A percentile compares a stretch with the other conserved stretches of the same genome.
Evolutionary conservation across 2,329 filamentous ascomycete genomes (phyloP).

Genomic region (Pseudocercospora cruenta): DNA sequence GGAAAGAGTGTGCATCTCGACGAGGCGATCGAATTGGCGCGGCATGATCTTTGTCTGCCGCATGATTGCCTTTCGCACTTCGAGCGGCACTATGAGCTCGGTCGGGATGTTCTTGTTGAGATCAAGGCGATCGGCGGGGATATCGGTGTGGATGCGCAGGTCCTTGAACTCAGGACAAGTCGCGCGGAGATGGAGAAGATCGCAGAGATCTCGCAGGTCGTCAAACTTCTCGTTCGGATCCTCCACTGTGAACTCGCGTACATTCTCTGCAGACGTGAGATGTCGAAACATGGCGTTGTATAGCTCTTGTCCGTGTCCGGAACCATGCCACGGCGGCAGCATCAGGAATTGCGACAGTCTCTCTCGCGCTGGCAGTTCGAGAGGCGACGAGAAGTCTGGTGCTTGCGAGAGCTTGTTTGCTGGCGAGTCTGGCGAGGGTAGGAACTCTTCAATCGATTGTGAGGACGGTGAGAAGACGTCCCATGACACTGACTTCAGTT

Average conservation of each 20-base stretch:
- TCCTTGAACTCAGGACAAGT: slow-evolving; percentile 40
- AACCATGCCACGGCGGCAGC: slow-evolving; percentile 80
- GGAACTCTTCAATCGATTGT: slow-evolving; percentile 33
- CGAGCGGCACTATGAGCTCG: slow-evolving; percentile 61
- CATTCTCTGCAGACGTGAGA: slow-evolving; percentile 63
- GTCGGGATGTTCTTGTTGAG: slow-evolving; percentile 54
- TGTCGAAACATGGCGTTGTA: slow-evolving; percentile 81
- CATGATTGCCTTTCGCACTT: slow-evolving; percentile 61
- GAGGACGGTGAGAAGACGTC: slow-evolving; percentile 29
- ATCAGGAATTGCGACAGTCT: slow-evolving; percentile 94
- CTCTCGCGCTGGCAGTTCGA: slow-evolving; percentile 72
- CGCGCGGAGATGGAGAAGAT: slow-evolving; percentile 66
- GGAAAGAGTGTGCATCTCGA: slow-evolving; percentile 74
- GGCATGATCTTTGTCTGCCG: slow-evolving; percentile 70
- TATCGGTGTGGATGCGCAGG: slow-evolving; percentile 54
- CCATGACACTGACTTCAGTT: slow-evolving; percentile 24
- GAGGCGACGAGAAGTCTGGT: slow-evolving; percentile 49
- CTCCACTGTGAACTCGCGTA: slow-evolving; percentile 86
- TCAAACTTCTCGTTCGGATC: slow-evolving; percentile 90
- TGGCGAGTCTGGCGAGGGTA: slow-evolving; percentile 30
- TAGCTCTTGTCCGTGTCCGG: slow-evolving; percentile 76
- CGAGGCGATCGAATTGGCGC: slow-evolving; percentile 73
- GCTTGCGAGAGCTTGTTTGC: slow-evolving; percentile 24
- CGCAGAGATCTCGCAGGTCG: slow-evolving; percentile 74
- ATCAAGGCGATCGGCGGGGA: slow-evolving; percentile 56